Base-by-base conservation (phyloP, 2,329 filamentous ascomycete genomes). In the Dryadomyces quercivorus region DNA sequence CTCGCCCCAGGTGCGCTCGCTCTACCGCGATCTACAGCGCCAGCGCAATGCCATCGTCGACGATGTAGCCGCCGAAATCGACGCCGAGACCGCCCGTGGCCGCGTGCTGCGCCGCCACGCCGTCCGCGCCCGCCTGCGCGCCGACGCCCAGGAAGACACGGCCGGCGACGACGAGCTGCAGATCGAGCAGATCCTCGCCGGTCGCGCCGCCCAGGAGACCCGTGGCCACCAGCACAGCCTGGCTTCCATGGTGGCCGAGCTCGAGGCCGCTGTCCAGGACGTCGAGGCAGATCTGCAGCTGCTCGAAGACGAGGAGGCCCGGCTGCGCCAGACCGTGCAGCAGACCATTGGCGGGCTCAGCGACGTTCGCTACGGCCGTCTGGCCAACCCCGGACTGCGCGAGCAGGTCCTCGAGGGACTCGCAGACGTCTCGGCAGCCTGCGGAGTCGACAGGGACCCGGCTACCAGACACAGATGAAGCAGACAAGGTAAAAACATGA, bases 21-120 rank as follows among this genome's bases (percentile, higher is more conserved):
- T 95, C 5, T 95, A 94, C 65, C 81, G 86, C 50, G 86, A 93
- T 65, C 75, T 95, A 2, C 86, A 93, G 63, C 77, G 82, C 56
- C 80, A 90, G 64, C 81, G 89, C 54, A 81, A 84, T 58, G 75
- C 77, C 50, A 73, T 85, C 12, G 76, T 89, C 53, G 86, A 92
- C 61, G 67, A 72, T 4, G 82, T 94, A 15, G 75, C 81, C 63
- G 66, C 68, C 9, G 86, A 81, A 61, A 85, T 91, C 56, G 74
- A 76, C 7, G 69, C 70, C n/a, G 85, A 91, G 66, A 76, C 78
- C 1, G 54, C 76, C 62, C 73, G 76, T 36, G 84, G 84, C 31
- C 77, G 75, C 58, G 72, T 70, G 18, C 72, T 86, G 63, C 74
- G 76, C 50, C 74, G 78, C 10, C 77, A 80, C 48, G 77, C 85